A percentile compares a stretch with the other conserved stretches of the same genome.
These are phyloP conservation scores for Hortaea sp. DNA, from an alignment of 2,329 filamentous ascomycete genomes.

Conservation along the genomic window DNA sequence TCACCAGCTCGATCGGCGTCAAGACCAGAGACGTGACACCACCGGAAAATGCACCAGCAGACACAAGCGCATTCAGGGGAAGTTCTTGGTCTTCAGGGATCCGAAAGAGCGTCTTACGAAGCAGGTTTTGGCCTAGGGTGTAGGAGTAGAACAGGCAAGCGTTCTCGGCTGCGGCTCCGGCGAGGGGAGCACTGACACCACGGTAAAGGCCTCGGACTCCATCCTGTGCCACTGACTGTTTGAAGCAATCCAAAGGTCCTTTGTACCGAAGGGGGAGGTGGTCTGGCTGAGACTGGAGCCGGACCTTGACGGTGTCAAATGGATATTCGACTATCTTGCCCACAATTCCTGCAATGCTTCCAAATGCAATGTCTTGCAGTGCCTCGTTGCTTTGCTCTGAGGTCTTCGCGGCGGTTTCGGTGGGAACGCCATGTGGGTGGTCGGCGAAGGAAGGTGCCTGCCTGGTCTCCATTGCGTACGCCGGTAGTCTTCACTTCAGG, in stretches of 20 bases:
- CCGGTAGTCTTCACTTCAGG: too few species aligned
- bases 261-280: constrained; percentile 69
- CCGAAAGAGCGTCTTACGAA: constrained; percentile 55
- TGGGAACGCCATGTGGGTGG: background rate
- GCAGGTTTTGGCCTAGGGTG: constrained; percentile 47
- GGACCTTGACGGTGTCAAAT: constrained; percentile 97
- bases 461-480: background rate
- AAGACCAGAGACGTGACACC: constrained; percentile 83
- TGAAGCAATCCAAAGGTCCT: constrained; percentile 88
- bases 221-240: constrained; percentile 69
- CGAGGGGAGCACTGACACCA: constrained; percentile 81
- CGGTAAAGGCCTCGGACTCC: constrained; percentile 79
- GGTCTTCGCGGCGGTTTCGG: constrained; percentile 7
- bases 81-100: constrained; percentile 42
- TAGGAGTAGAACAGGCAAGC: constrained; percentile 92
- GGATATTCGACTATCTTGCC: constrained; percentile 98
- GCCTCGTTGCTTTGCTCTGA: constrained; percentile 50
- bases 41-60: constrained; percentile 77
- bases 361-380: constrained; percentile 77
- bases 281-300: constrained; percentile 89
- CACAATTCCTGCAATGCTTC: constrained; percentile 79
- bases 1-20: constrained; percentile 92
- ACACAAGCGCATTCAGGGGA: constrained; percentile 63
- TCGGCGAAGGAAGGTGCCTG: background rate
- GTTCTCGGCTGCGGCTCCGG: constrained; percentile 85